A percentile compares a stretch with the other conserved stretches of the same genome.
These are phyloP conservation scores for Ophiostoma sp. DNA, from an alignment of 2,329 filamentous ascomycete species.

Conservation along the genomic window DNA sequence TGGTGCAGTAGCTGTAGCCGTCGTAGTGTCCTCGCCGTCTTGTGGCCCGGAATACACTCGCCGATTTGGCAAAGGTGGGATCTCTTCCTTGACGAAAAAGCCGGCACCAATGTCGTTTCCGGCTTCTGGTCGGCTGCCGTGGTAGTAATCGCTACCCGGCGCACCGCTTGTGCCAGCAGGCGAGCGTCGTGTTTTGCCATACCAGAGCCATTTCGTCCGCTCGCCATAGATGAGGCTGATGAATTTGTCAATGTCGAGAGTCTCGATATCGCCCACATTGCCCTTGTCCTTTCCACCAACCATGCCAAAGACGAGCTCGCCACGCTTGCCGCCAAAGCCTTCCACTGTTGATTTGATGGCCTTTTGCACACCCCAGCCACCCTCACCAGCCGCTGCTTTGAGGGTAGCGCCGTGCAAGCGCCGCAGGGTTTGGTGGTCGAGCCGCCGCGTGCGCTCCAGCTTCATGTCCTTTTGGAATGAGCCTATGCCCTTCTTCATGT, in stretches of 20 bases:
- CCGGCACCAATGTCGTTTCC: neutral
- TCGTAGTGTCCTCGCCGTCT: neutral
- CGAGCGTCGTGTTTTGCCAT: conserved; percentile 64
- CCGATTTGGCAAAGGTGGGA: neutral
- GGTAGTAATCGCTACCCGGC: neutral
- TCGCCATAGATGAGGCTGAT: conserved; percentile 73
- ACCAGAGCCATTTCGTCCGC: conserved; percentile 88
- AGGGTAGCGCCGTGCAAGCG: conserved; percentile 76
- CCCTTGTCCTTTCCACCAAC: conserved; percentile 81
- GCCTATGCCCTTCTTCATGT: conserved; percentile 75
- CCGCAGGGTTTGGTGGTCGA: conserved; percentile 79
- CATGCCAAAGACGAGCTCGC: conserved; percentile 93
- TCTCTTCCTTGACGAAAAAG: neutral
- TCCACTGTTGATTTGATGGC: conserved; percentile 94
- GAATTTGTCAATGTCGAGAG: conserved; percentile 80
- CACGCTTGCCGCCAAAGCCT: conserved; percentile 87
- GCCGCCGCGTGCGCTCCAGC: conserved; percentile 65
- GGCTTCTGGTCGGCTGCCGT: neutral
- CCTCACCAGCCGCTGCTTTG: conserved; percentile 82
- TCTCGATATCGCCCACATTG: conserved; percentile 88
- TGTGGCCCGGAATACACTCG: neutral
- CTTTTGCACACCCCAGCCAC: conserved; percentile 84
- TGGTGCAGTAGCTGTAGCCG: neutral
- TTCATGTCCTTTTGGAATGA: conserved; percentile 89
- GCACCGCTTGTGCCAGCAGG: neutral